Evolutionary conservation across 805 yeast genomes (phyloP), one percentile per base, ranked within the genome.

Genomic region (Wickerhamomyces sydowiorum): DNA sequence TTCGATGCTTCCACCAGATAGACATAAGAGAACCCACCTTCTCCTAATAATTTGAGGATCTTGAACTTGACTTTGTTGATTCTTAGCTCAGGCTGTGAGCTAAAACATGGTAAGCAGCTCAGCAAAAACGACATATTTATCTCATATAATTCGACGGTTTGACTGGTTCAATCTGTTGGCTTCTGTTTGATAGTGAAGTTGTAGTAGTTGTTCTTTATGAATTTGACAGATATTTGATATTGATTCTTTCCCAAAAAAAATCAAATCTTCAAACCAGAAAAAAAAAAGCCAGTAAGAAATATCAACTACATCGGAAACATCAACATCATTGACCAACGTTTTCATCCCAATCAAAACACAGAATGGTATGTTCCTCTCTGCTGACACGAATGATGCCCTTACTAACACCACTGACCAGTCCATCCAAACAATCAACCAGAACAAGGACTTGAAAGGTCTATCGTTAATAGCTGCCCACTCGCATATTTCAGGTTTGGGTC

Each of bases 401-500:
- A 24, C 27, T 24, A 24, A 24, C 27, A 24, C 27, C 8, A 8
- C 8, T 8, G 27, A 22, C 4, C 21, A 60, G 71, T 68, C 72
- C 15, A 67, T 68, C 46, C 72, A 67, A 57, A 67, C 70, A 15
- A 59, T 58, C 35, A 65, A 67, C 42, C 67, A 67, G 39, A 66
- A 71, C 38, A 74, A 68, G 45, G 78, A 77, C 46, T 57, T 73
- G 35, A 72, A 77, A 39, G 78, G 81, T n/a, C 72, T 86, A 43
- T 82, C 90, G 39, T 73, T 89, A 53, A 82, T 89, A 43, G 96
- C 98, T 2, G 96, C 98, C n/a, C 99, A 93, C 64, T 89, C 97
- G 6, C 99, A 93, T 65, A 93, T 93, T 61, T 76, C 93, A 20
- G 99, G 99, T 1, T 74, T 93, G 24, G 99, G 99, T n/a, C 75